Base-by-base conservation (phyloP, 441 rosid genomes). In the Melastoma candidum region DNA sequence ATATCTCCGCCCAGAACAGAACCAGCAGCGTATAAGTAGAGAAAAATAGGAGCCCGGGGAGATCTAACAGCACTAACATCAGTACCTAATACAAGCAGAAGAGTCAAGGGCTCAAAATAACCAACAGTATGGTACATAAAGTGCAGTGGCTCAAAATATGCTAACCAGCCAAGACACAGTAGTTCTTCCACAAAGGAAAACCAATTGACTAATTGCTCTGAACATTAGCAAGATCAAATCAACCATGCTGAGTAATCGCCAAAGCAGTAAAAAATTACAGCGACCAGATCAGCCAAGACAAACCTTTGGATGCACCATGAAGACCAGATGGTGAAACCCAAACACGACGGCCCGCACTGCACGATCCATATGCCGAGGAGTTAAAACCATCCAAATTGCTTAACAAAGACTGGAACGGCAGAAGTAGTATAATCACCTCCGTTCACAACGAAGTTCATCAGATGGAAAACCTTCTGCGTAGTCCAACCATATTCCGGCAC, bases 311-410 rank as follows among this genome's bases (percentile, higher is more conserved):
- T 74, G 80, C 71, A 85, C 69, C 61, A 74, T 53, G 60, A 84
- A 92, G 26, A 82, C 95, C 68, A 79, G 74, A 12, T 10, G 68
- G 74, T 92, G 98, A 71, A 92, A 85, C 59, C 97, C 97, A 73
- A 92, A 92, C 53, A 92, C 84, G 52, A 92, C 47, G 29, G 69
- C 69, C 12, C 69, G 60, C 12, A 65, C 69, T 65, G 69, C 59
- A 62, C 44, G 41, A 32, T 4, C 41, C 9, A 53, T 17, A 17
- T 9, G 41, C 41, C 41, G 41, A 32, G 41, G 8, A 32, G 41
- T 9, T 32, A 32, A 32, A 32, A 6, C 41, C 41, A 32, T 14
- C 47, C 4, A 10, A 32, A 53, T 53, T 22, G 22, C 43, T 11
- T 24, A 47, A 9, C 53, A 0, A 11, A 32, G 13, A 7, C 4